These are phyloP conservation scores for Nakazawaea anatomiae DNA, from an alignment of 805 yeast species.

Conservation along the genomic window DNA sequence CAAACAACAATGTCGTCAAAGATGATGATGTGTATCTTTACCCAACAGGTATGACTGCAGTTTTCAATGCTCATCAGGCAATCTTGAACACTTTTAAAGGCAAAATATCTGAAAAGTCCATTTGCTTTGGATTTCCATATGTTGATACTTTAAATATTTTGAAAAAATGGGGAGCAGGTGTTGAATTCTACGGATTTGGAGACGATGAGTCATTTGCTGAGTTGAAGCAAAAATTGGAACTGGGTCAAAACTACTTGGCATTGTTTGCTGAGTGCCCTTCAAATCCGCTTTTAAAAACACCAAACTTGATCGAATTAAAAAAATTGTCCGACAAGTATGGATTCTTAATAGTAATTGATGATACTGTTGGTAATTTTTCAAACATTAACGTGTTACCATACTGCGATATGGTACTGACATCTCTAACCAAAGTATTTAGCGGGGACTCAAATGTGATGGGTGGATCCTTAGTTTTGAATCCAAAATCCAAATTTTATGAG, in stretches of 20 bases:
- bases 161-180: constrained; percentile 88
- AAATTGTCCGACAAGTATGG: constrained; percentile 60
- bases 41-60: constrained; percentile 91
- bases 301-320: constrained; percentile 63
- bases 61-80: constrained; percentile 73
- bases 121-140: constrained; percentile 95
- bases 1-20: constrained; percentile 17
- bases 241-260: constrained; percentile 65
- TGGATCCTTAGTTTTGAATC: constrained; percentile 80
- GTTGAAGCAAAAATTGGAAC: constrained; percentile 53
- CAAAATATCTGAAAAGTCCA: constrained; percentile 49
- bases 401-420: constrained; percentile 82
- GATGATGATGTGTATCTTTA: constrained; percentile 75
- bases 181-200: constrained; percentile 79
- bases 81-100: constrained; percentile 25
- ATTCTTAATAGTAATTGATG: constrained; percentile 85
- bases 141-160: constrained; percentile 86
- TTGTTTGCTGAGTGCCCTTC: constrained; percentile 93
- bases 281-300: constrained; percentile 85
- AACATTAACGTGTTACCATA: constrained; percentile 77
- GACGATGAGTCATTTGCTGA: constrained; percentile 64
- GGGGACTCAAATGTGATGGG: constrained; percentile 97
- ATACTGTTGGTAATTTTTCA: constrained; percentile 87
- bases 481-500: constrained; percentile 45
- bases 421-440: constrained; percentile 86